Conservation (phyloP, 805 yeast species). For the Yueomyces sinensis region DNA sequence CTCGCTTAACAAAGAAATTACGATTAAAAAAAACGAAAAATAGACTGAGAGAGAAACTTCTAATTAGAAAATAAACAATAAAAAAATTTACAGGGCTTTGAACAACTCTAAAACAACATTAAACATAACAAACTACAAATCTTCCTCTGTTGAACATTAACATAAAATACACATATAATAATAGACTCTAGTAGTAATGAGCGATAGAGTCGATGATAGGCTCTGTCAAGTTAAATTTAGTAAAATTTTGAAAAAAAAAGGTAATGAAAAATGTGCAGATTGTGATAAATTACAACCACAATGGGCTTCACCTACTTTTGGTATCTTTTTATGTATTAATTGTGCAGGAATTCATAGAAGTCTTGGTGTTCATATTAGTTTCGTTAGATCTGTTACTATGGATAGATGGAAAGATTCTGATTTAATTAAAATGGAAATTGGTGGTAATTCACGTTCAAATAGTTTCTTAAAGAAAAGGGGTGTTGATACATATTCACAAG, state of each 20-base stretch:
- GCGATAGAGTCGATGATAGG: neutral
- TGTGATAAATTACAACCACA: slow-evolving; percentile 88
- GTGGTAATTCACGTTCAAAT: neutral
- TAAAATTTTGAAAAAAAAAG: neutral
- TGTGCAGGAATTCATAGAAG: slow-evolving; percentile 94
- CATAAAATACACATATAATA: no score
- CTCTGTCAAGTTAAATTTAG: neutral
- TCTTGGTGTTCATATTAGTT: slow-evolving; percentile 89
- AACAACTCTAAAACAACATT: no score
- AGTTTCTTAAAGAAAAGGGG: neutral
- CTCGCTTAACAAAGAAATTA: no score
- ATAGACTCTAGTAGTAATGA: neutral
- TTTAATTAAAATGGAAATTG: neutral
- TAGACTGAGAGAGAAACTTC: no score
- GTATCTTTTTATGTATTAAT: slow-evolving; percentile 83
- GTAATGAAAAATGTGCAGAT: slow-evolving; percentile 56
- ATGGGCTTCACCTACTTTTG: slow-evolving; percentile 96
- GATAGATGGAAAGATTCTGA: slow-evolving; percentile 80
- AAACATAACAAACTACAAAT: no score
- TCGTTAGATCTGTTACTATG: slow-evolving; percentile 86
- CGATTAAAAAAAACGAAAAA: no score
- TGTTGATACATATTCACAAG: neutral
- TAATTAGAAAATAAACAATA: no score
- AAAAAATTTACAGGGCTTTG: no score
- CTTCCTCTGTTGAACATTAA: no score